Base-by-base conservation (phyloP, 106 monocot species). In the Amphibolis antarctica region DNA sequence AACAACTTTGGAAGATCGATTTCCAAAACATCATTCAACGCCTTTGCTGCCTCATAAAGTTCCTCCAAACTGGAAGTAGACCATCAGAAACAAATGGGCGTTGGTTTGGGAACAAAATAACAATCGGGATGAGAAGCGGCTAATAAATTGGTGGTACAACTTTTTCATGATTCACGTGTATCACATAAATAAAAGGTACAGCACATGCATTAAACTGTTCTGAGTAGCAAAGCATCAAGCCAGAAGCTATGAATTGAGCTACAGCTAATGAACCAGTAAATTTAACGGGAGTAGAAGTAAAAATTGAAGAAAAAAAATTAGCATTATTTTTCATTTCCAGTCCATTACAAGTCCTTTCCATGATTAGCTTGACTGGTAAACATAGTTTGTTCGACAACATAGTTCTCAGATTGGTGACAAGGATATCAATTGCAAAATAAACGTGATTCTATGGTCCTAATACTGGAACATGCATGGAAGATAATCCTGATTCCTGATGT, bases 41-140 rank as follows among this genome's bases (percentile, higher is more conserved):
- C 87, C 64, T 77, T 88, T 23, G 91, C 80, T 63, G 87, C 98
- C 79, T 85, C 85, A 12, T 49, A 46, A 60, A 99, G 87, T 79
- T 99, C 91, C 65, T 87, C 91, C 49, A 60, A 66, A 71, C 98
- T 98, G 76, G 46, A 0, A 63, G 20, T 12, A 46, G 18, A 21
- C n/a, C 60, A 42, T n/a, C 28, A 60, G 10, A 29, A 60, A 60
- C 5, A 12, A 42, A 31, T 11, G 1, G 19, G n/a, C n/a, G n/a
- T n/a, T n/a, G n/a, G 10, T 18, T 9, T 1, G 20, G 19, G 42
- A 18, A 1, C 9, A 21, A 10, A 15, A 60, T 29, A 29, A 9
- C 42, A 60, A 42, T 28, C 23, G 9, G 28, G 23, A 28, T 15
- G 23, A 18, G 30, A 29, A 1, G 9, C 13, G 30, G 15, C 27